These are phyloP conservation scores for Candida schatavii DNA, from an alignment of 805 yeast genomes.

Conservation along the genomic window DNA sequence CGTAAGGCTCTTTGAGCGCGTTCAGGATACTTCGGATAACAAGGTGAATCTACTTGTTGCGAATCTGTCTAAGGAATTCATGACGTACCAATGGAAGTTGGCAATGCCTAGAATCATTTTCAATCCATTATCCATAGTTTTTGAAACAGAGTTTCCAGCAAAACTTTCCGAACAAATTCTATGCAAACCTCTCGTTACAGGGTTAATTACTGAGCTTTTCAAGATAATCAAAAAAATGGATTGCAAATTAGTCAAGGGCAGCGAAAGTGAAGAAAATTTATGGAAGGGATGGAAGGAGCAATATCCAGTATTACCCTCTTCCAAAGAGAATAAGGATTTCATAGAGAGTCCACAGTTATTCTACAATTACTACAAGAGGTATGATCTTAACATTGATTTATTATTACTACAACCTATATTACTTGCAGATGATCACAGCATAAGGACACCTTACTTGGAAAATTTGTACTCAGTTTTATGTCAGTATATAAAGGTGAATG, in stretches of 20 bases:
- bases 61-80: slow-evolving; percentile 52
- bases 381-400: slow-evolving; percentile 65
- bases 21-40: slow-evolving; percentile 32
- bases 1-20: slow-evolving; percentile 31
- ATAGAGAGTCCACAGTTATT: slow-evolving; percentile 57
- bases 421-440: slow-evolving; percentile 82
- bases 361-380: slow-evolving; percentile 57
- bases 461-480: slow-evolving; percentile 77
- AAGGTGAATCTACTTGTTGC: slow-evolving; percentile 49
- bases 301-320: slow-evolving; percentile 33
- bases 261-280: slow-evolving; percentile 62
- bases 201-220: slow-evolving; percentile 71
- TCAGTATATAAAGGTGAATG: slow-evolving; percentile 53
- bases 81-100: slow-evolving; percentile 80
- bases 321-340: slow-evolving; percentile 24
- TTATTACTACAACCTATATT: slow-evolving; percentile 81
- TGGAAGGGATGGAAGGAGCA: slow-evolving; percentile 50
- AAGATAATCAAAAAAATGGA: slow-evolving; percentile 76
- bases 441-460: slow-evolving; percentile 88
- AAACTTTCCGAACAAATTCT: slow-evolving; percentile 62
- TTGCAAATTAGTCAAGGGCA: slow-evolving; percentile 65
- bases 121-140: slow-evolving; percentile 69
- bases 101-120: slow-evolving; percentile 77
- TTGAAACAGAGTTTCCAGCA: slow-evolving; percentile 67
- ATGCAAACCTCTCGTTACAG: slow-evolving; percentile 82